Conservation (phyloP, 495 filamentous ascomycete species). For the Astrothelium subdiscretum region DNA sequence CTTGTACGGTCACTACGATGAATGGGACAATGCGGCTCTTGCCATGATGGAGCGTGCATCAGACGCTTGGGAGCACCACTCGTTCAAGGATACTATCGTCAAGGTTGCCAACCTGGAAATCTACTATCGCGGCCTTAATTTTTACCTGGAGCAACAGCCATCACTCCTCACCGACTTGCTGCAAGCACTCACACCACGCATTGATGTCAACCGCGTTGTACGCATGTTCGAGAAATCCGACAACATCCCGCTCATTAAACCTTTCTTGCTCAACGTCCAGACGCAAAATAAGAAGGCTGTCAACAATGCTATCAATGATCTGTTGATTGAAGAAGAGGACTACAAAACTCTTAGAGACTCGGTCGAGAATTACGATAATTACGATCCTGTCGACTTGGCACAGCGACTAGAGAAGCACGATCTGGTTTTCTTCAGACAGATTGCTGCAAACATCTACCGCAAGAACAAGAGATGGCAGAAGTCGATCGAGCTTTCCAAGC, state of each 20-base stretch:
- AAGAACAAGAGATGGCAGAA: conserved; percentile 99
- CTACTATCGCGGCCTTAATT: conserved; percentile 95
- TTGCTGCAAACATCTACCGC: conserved; percentile 95
- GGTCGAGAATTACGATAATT: conserved; percentile 97
- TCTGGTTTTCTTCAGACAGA: conserved; percentile 97
- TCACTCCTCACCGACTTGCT: conserved; percentile 90
- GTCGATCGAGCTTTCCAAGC: conserved; percentile 96
- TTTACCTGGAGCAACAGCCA: conserved; percentile 95
- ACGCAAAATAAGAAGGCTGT: conserved; percentile 94
- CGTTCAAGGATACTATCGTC: conserved; percentile 97
- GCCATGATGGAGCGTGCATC: conserved; percentile 99
- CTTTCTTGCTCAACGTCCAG: conserved; percentile 95
- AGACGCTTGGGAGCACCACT: conserved; percentile 98
- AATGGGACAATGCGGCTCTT: conserved; percentile 96
- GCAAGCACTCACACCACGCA: conserved; percentile 77
- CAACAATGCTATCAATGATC: conserved; percentile 96
- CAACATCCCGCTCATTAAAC: conserved; percentile 97
- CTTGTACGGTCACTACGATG: conserved; percentile 98
- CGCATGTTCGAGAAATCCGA: conserved; percentile 97
- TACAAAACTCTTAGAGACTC: conserved; percentile 98
- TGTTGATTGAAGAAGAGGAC: conserved; percentile 97
- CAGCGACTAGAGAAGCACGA: conserved; percentile 91
- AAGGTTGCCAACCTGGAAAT: conserved; percentile 99
- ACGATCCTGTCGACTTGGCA: conserved; percentile 91
- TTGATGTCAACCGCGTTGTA: conserved; percentile 97